These are phyloP conservation scores for Lactifluus pinguis DNA, from an alignment of 768 basidiomycete species.

Conservation along the genomic window DNA sequence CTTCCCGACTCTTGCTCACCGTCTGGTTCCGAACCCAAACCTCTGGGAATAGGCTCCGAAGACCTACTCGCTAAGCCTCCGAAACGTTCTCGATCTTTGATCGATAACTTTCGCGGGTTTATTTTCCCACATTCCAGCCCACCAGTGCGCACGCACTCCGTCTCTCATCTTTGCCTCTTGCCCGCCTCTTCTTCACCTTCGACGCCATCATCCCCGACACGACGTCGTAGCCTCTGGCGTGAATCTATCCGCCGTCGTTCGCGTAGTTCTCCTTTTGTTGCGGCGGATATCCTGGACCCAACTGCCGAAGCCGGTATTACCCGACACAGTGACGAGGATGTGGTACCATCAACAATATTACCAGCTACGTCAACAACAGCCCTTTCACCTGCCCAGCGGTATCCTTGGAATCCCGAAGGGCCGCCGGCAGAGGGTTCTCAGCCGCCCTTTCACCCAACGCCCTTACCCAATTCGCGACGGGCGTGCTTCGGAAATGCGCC, in stretches of 20 bases:
- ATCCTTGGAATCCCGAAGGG: not conserved
- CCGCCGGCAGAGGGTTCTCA: not conserved
- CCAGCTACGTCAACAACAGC: not conserved
- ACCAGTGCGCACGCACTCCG: constrained; percentile 16
- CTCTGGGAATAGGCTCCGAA: constrained; percentile 22
- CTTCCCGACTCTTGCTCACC: constrained; percentile 18
- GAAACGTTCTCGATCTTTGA: constrained; percentile 44
- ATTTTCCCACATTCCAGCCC: constrained; percentile 28
- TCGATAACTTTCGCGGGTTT: constrained; percentile 52
- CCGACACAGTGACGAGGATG: not conserved
- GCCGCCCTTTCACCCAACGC: not conserved
- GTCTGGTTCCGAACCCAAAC: constrained; percentile 17
- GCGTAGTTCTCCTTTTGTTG: constrained; percentile 13
- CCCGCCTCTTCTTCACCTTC: not conserved
- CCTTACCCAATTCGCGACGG: not conserved
- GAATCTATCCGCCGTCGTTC: constrained; percentile 11
- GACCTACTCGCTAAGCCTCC: constrained; percentile 21
- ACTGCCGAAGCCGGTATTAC: not conserved
- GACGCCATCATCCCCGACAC: not conserved
- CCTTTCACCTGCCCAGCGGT: not conserved
- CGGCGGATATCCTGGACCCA: constrained; percentile 1
- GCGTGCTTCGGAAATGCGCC: not conserved
- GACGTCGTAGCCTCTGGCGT: constrained; percentile 7
- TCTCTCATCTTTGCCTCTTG: constrained; percentile 7
- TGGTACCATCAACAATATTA: not conserved